phyloP scores from a whole-genome alignment of 495 filamentous ascomycete species.

The Achaetomiella virescens region DNA sequence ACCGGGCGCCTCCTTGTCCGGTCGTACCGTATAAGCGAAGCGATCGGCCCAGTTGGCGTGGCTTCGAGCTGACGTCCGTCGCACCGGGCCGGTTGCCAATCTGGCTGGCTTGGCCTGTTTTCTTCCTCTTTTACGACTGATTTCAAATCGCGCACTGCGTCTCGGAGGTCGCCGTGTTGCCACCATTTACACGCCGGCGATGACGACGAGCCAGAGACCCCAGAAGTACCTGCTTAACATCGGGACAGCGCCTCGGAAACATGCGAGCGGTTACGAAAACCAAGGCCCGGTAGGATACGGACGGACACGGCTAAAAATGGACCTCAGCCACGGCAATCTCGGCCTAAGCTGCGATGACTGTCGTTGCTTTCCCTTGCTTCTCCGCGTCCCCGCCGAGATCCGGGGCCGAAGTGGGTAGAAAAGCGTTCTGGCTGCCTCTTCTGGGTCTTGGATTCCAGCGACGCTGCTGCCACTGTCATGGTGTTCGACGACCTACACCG shows the following conservation, averaged over 20 bases:
- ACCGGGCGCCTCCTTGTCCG: slow-evolving; percentile 8
- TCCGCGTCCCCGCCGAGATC: slow-evolving; percentile 9
- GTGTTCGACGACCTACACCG: background rate
- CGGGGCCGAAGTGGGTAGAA: background rate
- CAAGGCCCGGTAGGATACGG: slow-evolving; percentile 15
- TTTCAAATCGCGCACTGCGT: slow-evolving; percentile 15
- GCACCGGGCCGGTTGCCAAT: slow-evolving; percentile 1
- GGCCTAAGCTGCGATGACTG: background rate
- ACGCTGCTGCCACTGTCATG: background rate
- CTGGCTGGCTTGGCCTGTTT: slow-evolving; percentile 10
- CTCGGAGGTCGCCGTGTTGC: background rate
- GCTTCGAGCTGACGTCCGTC: slow-evolving; percentile 3
- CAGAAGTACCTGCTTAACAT: slow-evolving; percentile 13
- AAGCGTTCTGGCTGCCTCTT: background rate
- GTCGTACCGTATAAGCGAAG: slow-evolving; percentile 2
- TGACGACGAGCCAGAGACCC: background rate
- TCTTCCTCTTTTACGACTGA: background rate
- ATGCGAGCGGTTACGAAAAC: slow-evolving; percentile 12
- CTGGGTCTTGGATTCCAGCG: background rate
- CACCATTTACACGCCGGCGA: background rate
- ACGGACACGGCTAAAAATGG: slow-evolving; percentile 16
- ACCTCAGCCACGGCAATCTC: slow-evolving; percentile 17
- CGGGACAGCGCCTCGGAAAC: slow-evolving; percentile 3
- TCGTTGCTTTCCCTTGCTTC: background rate
- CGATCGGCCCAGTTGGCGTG: background rate